Conservation (phyloP, 805 yeast genomes). For the Yarrowia sp. region DNA sequence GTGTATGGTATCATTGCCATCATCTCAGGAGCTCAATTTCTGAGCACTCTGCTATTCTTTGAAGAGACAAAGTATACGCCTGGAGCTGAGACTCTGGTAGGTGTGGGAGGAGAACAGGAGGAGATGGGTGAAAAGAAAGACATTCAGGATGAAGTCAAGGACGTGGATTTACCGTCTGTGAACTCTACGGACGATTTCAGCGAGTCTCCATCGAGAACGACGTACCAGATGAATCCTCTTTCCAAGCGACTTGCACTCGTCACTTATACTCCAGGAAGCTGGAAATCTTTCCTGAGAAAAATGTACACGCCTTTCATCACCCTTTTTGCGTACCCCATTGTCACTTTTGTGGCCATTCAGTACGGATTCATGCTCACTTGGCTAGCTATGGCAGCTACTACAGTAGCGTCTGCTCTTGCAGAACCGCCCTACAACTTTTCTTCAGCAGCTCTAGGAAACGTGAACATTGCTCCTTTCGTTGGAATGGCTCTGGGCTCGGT, state of each 20-base stretch:
- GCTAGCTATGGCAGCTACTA: slow-evolving; percentile 36
- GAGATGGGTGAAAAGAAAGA: background rate
- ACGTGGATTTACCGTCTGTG: too few relatives aligned
- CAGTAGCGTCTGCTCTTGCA: slow-evolving; percentile 16
- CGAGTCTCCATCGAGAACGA: background rate
- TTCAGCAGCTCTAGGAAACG: slow-evolving; percentile 39
- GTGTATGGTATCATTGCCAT: slow-evolving; percentile 43
- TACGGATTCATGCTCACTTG: slow-evolving; percentile 39
- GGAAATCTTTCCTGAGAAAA: slow-evolving; percentile 9
- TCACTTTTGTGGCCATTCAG: slow-evolving; percentile 34
- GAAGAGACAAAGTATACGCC: slow-evolving; percentile 43
- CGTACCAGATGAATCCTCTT: background rate
- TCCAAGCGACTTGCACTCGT: slow-evolving; percentile 15
- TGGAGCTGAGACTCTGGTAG: too few relatives aligned
- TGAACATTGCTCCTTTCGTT: slow-evolving; percentile 39
- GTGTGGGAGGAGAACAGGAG: too few relatives aligned
- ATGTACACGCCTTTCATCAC: slow-evolving; percentile 32
- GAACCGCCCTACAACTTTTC: slow-evolving; percentile 39
- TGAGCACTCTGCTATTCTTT: slow-evolving; percentile 40
- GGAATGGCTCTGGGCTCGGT: slow-evolving; percentile 40
- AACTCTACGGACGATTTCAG: background rate
- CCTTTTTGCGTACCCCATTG: slow-evolving; percentile 32
- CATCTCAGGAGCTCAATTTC: slow-evolving; percentile 40
- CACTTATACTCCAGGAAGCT: slow-evolving; percentile 28
- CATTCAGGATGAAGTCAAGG: background rate